Evolutionary conservation across 2,329 filamentous ascomycete species (phyloP).

Genomic region (Pseudogymnoascus sp.): DNA sequence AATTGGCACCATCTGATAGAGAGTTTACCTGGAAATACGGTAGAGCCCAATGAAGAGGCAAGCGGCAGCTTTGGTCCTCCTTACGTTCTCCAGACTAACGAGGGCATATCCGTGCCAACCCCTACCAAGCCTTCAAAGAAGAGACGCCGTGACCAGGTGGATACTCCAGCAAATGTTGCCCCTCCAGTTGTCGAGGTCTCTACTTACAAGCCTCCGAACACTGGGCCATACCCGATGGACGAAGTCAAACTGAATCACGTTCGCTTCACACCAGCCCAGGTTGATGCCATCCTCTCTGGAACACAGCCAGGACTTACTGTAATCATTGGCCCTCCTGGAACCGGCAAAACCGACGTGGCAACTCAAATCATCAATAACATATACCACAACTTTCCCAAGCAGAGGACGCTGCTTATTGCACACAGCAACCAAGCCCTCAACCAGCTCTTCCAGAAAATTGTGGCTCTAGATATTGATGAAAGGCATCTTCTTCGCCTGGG

Average conservation of each 20-base stretch:
- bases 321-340: conserved; percentile 90
- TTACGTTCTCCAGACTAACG: conserved; percentile 68
- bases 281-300: conserved; percentile 88
- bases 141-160: conserved; percentile 68
- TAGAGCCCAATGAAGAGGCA: conserved; percentile 69
- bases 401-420: conserved; percentile 85
- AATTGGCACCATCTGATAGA: conserved; percentile 92
- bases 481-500: conserved; percentile 86
- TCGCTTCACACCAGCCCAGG: conserved; percentile 83
- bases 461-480: conserved; percentile 91
- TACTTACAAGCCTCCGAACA: conserved; percentile 83
- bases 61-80: conserved; percentile 75
- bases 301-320: conserved; percentile 91
- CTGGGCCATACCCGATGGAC: conserved; percentile 82
- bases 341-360: conserved; percentile 97
- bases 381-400: conserved; percentile 93
- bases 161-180: conserved; percentile 55
- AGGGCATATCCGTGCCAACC: conserved; percentile 44
- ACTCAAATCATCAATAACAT: conserved; percentile 99
- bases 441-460: conserved; percentile 95
- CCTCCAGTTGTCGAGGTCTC: conserved; percentile 70
- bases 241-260: conserved; percentile 73
- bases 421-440: conserved; percentile 98
- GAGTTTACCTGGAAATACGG: conserved; percentile 77
- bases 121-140: conserved; percentile 69